Evolutionary conservation across 208 protist species (phyloP).

Genomic region (Trypanosoma theileri): DNA sequence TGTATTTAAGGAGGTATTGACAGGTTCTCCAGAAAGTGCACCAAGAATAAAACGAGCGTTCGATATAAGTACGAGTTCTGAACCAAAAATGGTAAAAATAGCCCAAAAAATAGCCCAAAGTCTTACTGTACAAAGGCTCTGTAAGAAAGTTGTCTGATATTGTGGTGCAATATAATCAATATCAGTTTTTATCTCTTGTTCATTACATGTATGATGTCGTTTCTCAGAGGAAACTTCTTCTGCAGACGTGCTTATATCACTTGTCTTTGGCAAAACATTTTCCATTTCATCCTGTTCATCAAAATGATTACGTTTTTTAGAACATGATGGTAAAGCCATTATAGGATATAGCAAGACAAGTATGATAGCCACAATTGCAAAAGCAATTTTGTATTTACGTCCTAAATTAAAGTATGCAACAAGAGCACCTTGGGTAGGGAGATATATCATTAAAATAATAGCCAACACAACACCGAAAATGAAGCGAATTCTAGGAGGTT

Average conservation of each 20-base stretch:
- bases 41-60: constrained; percentile 81
- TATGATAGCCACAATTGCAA: constrained; percentile 45
- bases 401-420: constrained; percentile 39
- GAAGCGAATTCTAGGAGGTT: constrained; percentile 65
- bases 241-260: background rate
- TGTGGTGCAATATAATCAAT: constrained; percentile 63
- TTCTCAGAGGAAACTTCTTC: background rate
- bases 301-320: background rate
- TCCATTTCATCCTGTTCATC: background rate
- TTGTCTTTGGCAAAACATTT: background rate
- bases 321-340: constrained; percentile 39
- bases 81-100: constrained; percentile 56
- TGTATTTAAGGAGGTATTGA: constrained; percentile 40
- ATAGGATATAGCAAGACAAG: constrained; percentile 36
- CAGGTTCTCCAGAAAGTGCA: constrained; percentile 39
- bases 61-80: constrained; percentile 63
- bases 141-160: constrained; percentile 62
- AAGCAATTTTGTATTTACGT: constrained; percentile 29
- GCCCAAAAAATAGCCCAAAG: constrained; percentile 63
- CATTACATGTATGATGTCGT: background rate
- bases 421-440: constrained; percentile 50
- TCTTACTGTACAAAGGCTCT: constrained; percentile 44
- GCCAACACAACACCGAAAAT: constrained; percentile 51
- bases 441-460: constrained; percentile 53
- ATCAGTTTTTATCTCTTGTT: constrained; percentile 23